Conservation (phyloP, 495 filamentous ascomycete species). For the Cercophora samala region DNA sequence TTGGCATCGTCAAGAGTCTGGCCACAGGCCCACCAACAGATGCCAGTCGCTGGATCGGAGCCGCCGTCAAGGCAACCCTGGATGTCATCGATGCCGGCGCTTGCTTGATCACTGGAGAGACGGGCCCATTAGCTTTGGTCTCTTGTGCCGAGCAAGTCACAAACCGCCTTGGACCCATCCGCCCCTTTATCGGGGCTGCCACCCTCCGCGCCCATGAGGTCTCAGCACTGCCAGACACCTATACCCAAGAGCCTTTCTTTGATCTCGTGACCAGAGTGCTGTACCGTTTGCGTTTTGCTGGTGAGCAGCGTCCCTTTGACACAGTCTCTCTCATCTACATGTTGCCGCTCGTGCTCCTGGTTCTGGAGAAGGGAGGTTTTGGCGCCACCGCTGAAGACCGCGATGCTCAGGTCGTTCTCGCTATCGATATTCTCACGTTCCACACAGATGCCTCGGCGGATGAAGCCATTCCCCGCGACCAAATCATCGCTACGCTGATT, state of each 20-base stretch:
- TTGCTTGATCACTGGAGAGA: constrained; percentile 72
- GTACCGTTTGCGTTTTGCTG: constrained; percentile 83
- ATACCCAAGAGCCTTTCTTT: constrained; percentile 75
- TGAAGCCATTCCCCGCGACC: constrained; percentile 66
- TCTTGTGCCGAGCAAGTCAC: constrained; percentile 69
- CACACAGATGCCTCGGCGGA: constrained; percentile 75
- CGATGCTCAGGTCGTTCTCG: constrained; percentile 83
- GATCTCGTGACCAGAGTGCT: constrained; percentile 85
- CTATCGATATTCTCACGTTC: constrained; percentile 85
- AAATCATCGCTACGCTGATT: constrained; percentile 67
- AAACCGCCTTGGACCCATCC: constrained; percentile 67
- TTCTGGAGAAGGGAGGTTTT: constrained; percentile 75
- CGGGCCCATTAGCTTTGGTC: constrained; percentile 75
- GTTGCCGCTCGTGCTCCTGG: constrained; percentile 71
- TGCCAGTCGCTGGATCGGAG: constrained; percentile 79
- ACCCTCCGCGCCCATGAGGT: constrained; percentile 75
- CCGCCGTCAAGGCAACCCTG: constrained; percentile 66
- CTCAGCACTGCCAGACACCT: constrained; percentile 63
- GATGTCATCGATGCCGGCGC: constrained; percentile 73
- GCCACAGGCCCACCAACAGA: constrained; percentile 82
- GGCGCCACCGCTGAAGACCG: constrained; percentile 68
- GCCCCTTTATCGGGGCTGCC: constrained; percentile 81
- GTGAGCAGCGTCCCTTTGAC: constrained; percentile 90
- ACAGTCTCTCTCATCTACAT: constrained; percentile 79
- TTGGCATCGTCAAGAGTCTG: constrained; percentile 78